Conservation (phyloP, 257 asterid species). For the Gentiana straminea region DNA sequence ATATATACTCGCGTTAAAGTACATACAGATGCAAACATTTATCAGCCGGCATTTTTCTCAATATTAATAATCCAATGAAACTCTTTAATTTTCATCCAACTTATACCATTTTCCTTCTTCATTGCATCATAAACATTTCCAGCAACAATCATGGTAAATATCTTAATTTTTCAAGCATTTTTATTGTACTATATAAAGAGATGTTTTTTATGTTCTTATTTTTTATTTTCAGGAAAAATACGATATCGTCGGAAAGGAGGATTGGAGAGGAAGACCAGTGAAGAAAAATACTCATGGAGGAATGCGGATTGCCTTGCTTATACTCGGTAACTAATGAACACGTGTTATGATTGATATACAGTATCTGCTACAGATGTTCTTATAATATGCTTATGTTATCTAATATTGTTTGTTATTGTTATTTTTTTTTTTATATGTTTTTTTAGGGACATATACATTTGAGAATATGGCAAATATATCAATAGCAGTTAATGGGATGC, state of each 20-base stretch:
- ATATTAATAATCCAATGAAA: neutral
- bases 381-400: neutral
- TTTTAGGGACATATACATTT: conserved; percentile 1
- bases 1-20: too few relatives aligned
- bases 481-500: conserved; percentile 31
- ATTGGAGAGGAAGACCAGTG: conserved; percentile 59
- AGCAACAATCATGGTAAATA: neutral
- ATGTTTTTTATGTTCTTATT: neutral
- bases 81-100: neutral
- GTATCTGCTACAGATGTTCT: conserved; percentile 23
- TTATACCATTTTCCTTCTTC: neutral
- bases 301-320: conserved; percentile 25
- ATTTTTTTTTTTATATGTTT: neutral
- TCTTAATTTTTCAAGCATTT: neutral
- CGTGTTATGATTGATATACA: neutral
- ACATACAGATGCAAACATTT: too few relatives aligned
- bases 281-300: conserved; percentile 61
- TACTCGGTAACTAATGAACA: conserved; percentile 28
- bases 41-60: too few relatives aligned
- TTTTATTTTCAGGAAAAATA: conserved; percentile 3
- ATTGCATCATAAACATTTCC: neutral
- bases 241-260: conserved; percentile 48
- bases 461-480: conserved; percentile 41
- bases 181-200: neutral
- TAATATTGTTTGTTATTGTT: too few relatives aligned